Conservation (phyloP, 345 rosid species). For the Ailanthus altissimus region DNA sequence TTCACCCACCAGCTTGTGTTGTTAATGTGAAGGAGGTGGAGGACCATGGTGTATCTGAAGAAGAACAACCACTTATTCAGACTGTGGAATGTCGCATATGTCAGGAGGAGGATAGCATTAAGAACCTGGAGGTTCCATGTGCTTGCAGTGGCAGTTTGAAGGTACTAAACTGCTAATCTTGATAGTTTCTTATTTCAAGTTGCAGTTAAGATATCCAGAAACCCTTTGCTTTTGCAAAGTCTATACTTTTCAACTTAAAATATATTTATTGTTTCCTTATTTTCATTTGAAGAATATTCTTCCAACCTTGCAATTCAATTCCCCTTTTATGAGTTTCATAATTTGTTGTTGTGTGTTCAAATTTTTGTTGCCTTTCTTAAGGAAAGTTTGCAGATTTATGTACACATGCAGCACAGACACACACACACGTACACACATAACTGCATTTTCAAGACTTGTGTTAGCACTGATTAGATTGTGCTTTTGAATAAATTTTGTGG, state of each 20-base stretch:
- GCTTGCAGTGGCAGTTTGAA: constrained; percentile 94
- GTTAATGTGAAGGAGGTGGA: constrained; percentile 34
- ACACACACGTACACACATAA: neutral
- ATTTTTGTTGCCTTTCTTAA: neutral
- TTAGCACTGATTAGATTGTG: neutral
- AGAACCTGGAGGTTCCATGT: constrained; percentile 86
- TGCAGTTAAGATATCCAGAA: neutral
- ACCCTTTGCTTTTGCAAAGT: neutral
- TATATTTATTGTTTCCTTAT: neutral
- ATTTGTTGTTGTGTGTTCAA: neutral
- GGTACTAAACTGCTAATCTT: constrained; percentile 48
- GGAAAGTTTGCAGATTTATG: neutral
- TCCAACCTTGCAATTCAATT: neutral
- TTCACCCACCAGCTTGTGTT: constrained; percentile 35
- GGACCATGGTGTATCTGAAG: constrained; percentile 32
- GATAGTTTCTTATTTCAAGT: neutral
- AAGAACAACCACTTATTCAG: constrained; percentile 74
- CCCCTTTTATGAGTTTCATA: neutral
- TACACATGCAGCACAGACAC: too few relatives aligned
- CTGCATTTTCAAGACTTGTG: neutral
- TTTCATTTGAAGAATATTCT: neutral
- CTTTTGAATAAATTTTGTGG: neutral
- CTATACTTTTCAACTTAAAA: neutral
- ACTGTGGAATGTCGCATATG: constrained; percentile 90
- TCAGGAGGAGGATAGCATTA: constrained; percentile 84